These are phyloP conservation scores for Boletus pseudo-olivaceus DNA, from an alignment of 768 basidiomycete genomes.

Conservation along the genomic window DNA sequence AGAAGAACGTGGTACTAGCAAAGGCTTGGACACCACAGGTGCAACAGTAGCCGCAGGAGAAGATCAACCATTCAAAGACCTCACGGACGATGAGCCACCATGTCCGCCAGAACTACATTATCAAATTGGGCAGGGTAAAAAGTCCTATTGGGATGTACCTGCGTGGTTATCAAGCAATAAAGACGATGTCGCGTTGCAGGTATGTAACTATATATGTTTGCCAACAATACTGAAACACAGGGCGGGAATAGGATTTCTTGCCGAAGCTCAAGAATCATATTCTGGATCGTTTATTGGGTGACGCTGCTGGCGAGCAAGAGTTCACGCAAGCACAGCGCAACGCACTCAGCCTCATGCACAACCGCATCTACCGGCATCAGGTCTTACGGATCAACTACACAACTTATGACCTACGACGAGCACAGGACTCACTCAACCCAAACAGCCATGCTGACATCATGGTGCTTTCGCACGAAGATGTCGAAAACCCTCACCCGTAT, in stretches of 20 bases:
- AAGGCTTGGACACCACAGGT: too few relatives aligned
- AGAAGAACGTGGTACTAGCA: too few relatives aligned
- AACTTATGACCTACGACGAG: conserved; percentile 23
- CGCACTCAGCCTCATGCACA: conserved; percentile 8
- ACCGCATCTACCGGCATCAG: conserved; percentile 28
- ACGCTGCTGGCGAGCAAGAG: conserved; percentile 26
- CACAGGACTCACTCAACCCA: conserved; percentile 41
- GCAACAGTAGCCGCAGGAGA: too few relatives aligned
- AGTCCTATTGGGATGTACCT: too few relatives aligned
- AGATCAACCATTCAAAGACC: too few relatives aligned
- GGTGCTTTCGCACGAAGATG: conserved; percentile 30
- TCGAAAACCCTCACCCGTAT: conserved; percentile 35
- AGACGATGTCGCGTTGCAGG: neutral
- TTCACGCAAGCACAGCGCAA: conserved; percentile 15
- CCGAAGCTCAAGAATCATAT: neutral
- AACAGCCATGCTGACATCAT: conserved; percentile 36
- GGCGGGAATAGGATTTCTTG: neutral
- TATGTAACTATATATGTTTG: neutral
- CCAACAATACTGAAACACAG: too few relatives aligned
- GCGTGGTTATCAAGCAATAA: too few relatives aligned
- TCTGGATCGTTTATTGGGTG: neutral
- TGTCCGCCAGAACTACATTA: too few relatives aligned
- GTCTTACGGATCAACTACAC: conserved; percentile 29
- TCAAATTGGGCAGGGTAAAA: too few relatives aligned
- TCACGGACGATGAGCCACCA: too few relatives aligned